These are phyloP conservation scores for Pyrenochaeta sp. DNA, from an alignment of 2,329 filamentous ascomycete genomes.

Conservation along the genomic window DNA sequence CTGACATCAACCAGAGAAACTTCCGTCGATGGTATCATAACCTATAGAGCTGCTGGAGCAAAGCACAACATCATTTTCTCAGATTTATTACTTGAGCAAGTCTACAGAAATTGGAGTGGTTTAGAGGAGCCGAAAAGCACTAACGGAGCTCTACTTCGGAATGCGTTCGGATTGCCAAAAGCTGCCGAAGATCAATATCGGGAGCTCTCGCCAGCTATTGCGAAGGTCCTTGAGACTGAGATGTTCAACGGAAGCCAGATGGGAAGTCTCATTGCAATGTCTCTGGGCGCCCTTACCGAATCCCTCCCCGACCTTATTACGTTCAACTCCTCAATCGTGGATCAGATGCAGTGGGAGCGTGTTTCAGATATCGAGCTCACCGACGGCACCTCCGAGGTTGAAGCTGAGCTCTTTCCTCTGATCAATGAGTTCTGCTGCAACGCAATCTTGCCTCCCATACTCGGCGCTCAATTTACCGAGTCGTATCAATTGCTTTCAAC, in stretches of 20 bases:
- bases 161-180: constrained; percentile 39
- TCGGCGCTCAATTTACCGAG: constrained; percentile 60
- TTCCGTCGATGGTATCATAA: constrained; percentile 53
- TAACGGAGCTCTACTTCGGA: constrained; percentile 31
- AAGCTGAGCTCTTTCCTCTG: constrained; percentile 55
- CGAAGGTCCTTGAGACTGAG: constrained; percentile 46
- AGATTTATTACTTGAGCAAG: constrained; percentile 52
- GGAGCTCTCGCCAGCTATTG: constrained; percentile 38
- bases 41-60: constrained; percentile 58
- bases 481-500: constrained; percentile 54
- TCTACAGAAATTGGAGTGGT: constrained; percentile 25
- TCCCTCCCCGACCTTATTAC: constrained; percentile 65
- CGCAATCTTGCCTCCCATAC: constrained; percentile 56
- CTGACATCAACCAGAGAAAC: constrained; percentile 37
- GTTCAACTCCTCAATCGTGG: constrained; percentile 65
- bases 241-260: constrained; percentile 59
- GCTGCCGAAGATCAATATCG: constrained; percentile 25
- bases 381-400: constrained; percentile 55
- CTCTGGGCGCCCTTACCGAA: constrained; percentile 42
- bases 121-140: constrained; percentile 29
- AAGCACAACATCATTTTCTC: constrained; percentile 61
- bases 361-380: constrained; percentile 55
- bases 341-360: constrained; percentile 69
- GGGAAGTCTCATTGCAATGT: constrained; percentile 44
- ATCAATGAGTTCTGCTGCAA: constrained; percentile 65